Conservation (phyloP, 1,139 yeast genomes). For the Taphrina deformans region DNA sequence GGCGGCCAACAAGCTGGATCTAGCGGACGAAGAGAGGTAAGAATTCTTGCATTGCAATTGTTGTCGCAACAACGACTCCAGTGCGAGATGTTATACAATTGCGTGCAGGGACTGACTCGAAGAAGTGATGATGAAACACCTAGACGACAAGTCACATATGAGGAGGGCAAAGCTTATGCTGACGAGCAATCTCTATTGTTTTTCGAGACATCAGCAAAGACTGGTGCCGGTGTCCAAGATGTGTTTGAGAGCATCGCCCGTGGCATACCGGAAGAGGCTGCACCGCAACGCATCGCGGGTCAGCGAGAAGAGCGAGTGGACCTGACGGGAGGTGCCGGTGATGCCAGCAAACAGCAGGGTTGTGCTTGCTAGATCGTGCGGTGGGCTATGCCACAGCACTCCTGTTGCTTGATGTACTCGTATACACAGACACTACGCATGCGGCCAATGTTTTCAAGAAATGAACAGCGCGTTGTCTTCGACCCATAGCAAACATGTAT, state of each 20-base stretch:
- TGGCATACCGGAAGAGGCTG: constrained; percentile 27
- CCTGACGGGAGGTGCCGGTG: constrained; percentile 17
- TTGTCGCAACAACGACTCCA: not conserved
- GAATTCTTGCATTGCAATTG: constrained; percentile 41
- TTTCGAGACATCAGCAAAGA: constrained; percentile 93
- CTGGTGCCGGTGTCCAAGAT: constrained; percentile 86
- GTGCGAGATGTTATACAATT: not conserved
- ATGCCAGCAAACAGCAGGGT: constrained; percentile 13
- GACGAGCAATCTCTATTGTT: constrained; percentile 83
- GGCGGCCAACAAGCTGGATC: constrained; percentile 88
- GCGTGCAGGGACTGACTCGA: not conserved
- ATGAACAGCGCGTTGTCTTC: no score
- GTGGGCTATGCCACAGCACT: not conserved
- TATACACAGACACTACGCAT: no score
- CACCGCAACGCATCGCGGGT: constrained; percentile 14
- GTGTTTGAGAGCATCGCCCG: constrained; percentile 84
- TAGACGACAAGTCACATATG: constrained; percentile 75
- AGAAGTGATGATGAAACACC: constrained; percentile 36
- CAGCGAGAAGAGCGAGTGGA: constrained; percentile 33
- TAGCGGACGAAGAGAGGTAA: constrained; percentile 43
- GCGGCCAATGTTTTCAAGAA: no score
- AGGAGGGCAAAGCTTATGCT: constrained; percentile 80
- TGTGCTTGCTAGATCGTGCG: constrained; percentile 22
- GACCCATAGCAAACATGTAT: no score
- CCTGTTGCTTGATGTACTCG: no score